Percentiles rank a stretch among this genome's conserved stretches.
phyloP scores from a whole-genome alignment of 2,329 filamentous ascomycete species.

The Graphilbum sp. region DNA sequence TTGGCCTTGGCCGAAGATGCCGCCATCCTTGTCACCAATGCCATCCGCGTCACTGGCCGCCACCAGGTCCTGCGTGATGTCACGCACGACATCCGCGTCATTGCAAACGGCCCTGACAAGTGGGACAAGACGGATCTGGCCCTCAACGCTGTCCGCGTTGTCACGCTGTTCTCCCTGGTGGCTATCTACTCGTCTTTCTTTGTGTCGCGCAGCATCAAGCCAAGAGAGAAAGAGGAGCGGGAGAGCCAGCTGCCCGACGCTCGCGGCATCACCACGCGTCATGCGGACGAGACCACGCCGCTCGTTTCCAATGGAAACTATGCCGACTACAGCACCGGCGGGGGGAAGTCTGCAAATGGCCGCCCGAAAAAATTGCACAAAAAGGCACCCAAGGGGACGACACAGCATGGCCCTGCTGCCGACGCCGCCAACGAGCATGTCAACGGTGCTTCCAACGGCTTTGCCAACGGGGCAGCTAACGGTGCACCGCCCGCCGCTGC shows the following conservation, averaged over 20 bases:
- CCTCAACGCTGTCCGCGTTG: constrained; percentile 51
- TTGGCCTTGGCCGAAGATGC: constrained; percentile 58
- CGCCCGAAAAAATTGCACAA: neutral
- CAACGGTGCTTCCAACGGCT: constrained; percentile 16
- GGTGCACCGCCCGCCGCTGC: constrained; percentile 1
- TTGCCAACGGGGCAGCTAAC: constrained; percentile 1
- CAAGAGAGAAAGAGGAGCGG: constrained; percentile 24
- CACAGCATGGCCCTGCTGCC: too few species aligned
- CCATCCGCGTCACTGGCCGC: constrained; percentile 48
- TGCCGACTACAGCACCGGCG: too few species aligned
- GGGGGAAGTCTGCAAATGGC: too few species aligned
- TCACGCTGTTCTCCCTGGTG: constrained; percentile 31
- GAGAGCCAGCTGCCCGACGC: constrained; percentile 15
- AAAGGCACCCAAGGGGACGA: neutral
- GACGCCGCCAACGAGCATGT: neutral
- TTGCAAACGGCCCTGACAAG: constrained; percentile 15
- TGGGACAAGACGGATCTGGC: constrained; percentile 52
- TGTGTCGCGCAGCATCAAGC: constrained; percentile 25
- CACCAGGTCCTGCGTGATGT: constrained; percentile 13
- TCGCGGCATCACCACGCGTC: constrained; percentile 10
- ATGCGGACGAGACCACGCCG: constrained; percentile 41
- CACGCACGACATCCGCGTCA: constrained; percentile 23
- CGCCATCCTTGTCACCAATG: constrained; percentile 51
- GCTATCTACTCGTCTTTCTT: constrained; percentile 37
- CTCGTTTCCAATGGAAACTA: constrained; percentile 34